Percentiles rank a stretch among this genome's conserved stretches.
Evolutionary conservation across 2,329 filamentous ascomycete species (phyloP).

Genomic region (Nigrospora oryzae): DNA sequence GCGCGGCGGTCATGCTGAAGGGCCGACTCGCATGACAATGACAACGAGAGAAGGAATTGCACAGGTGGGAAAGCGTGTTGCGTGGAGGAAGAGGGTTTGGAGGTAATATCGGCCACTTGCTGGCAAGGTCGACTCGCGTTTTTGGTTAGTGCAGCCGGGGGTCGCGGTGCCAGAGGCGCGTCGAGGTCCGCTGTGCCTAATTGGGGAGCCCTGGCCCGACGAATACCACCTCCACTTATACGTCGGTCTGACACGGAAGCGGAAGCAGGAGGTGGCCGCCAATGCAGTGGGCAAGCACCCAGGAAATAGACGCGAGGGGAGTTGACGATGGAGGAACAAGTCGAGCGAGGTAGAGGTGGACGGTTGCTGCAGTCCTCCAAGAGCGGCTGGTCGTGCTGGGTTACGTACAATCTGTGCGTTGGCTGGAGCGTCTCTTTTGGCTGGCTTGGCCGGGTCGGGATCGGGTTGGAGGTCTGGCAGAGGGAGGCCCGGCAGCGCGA

Average conservation of each 20-base stretch:
- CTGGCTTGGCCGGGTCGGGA: neutral
- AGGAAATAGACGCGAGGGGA: no score
- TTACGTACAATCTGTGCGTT: no score
- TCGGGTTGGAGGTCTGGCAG: constrained; percentile 12
- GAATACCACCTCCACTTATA: neutral
- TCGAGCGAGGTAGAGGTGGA: no score
- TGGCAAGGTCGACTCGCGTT: neutral
- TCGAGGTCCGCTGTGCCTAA: neutral
- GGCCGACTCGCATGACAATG: neutral
- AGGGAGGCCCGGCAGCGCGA: neutral
- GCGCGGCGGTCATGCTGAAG: constrained; percentile 2
- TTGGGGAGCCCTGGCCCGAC: no score
- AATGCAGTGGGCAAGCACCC: no score
- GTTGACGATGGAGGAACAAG: no score
- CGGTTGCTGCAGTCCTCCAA: no score
- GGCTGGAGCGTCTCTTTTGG: no score
- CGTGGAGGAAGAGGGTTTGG: no score
- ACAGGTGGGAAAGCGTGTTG: neutral
- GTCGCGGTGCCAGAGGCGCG: constrained; percentile 6
- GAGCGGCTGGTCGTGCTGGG: no score
- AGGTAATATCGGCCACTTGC: no score
- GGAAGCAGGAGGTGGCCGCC: no score
- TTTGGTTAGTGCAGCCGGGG: constrained; percentile 3
- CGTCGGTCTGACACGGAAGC: neutral
- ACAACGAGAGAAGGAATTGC: neutral